Percentiles rank a stretch among this genome's conserved stretches.
Conservation (phyloP, 2,329 filamentous ascomycete genomes). For the Ascochyta viciae-villosae region DNA sequence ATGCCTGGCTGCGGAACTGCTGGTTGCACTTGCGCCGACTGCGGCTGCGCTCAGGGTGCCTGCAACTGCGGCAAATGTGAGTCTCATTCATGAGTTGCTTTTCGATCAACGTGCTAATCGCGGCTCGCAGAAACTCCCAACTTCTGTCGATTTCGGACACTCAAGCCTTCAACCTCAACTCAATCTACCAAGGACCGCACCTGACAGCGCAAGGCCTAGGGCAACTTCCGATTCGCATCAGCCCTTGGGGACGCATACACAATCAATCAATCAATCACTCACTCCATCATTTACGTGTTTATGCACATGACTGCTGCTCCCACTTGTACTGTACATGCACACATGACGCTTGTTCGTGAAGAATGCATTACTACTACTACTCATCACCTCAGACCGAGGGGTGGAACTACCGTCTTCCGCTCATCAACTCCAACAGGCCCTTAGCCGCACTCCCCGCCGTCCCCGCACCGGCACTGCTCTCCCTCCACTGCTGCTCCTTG, state of each 20-base stretch:
- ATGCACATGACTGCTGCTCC: background rate
- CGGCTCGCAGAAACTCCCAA: slow-evolving; percentile 4
- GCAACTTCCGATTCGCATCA: background rate
- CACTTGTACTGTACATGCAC: background rate
- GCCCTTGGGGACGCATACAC: background rate
- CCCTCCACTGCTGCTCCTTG: slow-evolving; percentile 38
- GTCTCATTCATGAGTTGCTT: background rate
- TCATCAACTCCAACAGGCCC: slow-evolving; percentile 60
- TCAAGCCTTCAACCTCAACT: background rate
- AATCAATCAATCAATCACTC: slow-evolving; percentile 7
- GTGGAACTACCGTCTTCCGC: slow-evolving; percentile 26
- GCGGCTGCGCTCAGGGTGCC: slow-evolving; percentile 41
- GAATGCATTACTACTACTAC: background rate
- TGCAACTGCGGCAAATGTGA: slow-evolving; percentile 39
- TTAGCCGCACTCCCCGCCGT: slow-evolving; percentile 59
- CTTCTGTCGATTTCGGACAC: background rate
- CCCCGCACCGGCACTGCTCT: slow-evolving; percentile 49
- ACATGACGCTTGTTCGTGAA: background rate
- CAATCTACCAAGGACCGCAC: background rate
- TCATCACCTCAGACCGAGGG: background rate
- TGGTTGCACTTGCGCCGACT: slow-evolving; percentile 46
- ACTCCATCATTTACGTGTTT: background rate
- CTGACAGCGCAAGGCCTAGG: slow-evolving; percentile 7
- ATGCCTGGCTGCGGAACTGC: slow-evolving; percentile 47
- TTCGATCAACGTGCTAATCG: background rate